phyloP scores from a whole-genome alignment of 1,284 basidiomycete species.

The Acaromyces ingoldii region DNA sequence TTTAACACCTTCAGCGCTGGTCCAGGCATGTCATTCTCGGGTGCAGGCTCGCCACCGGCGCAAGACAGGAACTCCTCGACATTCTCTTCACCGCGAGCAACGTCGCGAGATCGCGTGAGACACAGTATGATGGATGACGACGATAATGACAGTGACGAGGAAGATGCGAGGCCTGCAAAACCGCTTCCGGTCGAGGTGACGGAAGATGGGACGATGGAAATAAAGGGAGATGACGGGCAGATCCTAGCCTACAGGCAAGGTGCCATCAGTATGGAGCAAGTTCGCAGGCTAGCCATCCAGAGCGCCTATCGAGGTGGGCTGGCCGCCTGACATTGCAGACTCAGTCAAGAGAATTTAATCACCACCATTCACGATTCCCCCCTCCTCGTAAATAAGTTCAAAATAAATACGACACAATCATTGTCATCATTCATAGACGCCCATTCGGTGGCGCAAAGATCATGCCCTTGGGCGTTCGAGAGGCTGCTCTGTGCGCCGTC shows the following conservation, averaged over 20 bases:
- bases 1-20: constrained; percentile 40
- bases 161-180: constrained; percentile 14
- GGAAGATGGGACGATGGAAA: constrained; percentile 33
- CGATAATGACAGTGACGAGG: constrained; percentile 27
- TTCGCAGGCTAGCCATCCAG: constrained; percentile 32
- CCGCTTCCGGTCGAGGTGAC: constrained; percentile 20
- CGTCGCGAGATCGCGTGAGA: neutral
- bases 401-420: too few relatives aligned
- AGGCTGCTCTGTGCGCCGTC: too few relatives aligned
- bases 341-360: too few relatives aligned
- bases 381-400: too few relatives aligned
- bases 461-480: too few relatives aligned
- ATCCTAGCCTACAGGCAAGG: constrained; percentile 41
- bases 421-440: too few relatives aligned
- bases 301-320: constrained; percentile 34
- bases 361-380: too few relatives aligned
- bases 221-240: constrained; percentile 47
- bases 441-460: too few relatives aligned
- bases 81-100: neutral
- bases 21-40: constrained; percentile 37
- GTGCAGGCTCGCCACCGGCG: constrained; percentile 21
- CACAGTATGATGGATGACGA: constrained; percentile 36
- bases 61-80: neutral
- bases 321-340: constrained; percentile 45
- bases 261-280: constrained; percentile 45